phyloP scores from a whole-genome alignment of 352 stramenopile genomes.

The Blastocystis sp. region DNA sequence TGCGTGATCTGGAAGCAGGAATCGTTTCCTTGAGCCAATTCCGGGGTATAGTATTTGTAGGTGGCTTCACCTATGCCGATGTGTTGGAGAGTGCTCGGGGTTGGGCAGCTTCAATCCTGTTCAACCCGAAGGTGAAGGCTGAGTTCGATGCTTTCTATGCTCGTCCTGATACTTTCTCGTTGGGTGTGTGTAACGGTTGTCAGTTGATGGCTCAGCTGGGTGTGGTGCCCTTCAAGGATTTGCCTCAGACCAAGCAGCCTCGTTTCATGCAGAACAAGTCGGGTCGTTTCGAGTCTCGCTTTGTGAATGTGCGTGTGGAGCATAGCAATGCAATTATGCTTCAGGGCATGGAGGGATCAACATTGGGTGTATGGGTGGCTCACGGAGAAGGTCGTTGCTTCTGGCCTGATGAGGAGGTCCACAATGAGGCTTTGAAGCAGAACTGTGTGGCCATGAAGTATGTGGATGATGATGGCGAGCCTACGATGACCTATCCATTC shows the following conservation, averaged over 20 bases:
- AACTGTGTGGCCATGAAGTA: constrained; percentile 87
- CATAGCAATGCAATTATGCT: constrained; percentile 88
- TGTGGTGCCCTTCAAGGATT: constrained; percentile 80
- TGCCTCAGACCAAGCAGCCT: constrained; percentile 73
- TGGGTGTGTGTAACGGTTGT: constrained; percentile 98
- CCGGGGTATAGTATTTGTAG: constrained; percentile 91
- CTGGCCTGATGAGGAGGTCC: constrained; percentile 84
- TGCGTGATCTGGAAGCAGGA: constrained; percentile 86
- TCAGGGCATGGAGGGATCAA: constrained; percentile 88
- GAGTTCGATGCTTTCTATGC: constrained; percentile 91
- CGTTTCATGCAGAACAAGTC: constrained; percentile 95
- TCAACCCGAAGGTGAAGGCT: constrained; percentile 84
- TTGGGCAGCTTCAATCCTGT: constrained; percentile 92
- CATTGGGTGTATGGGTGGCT: constrained; percentile 91
- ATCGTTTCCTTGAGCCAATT: constrained; percentile 84
- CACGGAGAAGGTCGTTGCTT: constrained; percentile 85
- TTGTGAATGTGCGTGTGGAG: constrained; percentile 86
- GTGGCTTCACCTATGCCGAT: constrained; percentile 95
- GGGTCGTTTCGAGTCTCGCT: constrained; percentile 89
- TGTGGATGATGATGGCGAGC: constrained; percentile 86
- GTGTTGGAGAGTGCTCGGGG: constrained; percentile 96
- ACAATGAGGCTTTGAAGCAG: constrained; percentile 78
- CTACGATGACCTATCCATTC: constrained; percentile 93
- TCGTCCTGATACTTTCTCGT: constrained; percentile 90
- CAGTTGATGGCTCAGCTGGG: constrained; percentile 98